Percentiles rank a stretch among this genome's conserved stretches.
Conservation (phyloP, 2,329 filamentous ascomycete species). For the Beauveria sp. region DNA sequence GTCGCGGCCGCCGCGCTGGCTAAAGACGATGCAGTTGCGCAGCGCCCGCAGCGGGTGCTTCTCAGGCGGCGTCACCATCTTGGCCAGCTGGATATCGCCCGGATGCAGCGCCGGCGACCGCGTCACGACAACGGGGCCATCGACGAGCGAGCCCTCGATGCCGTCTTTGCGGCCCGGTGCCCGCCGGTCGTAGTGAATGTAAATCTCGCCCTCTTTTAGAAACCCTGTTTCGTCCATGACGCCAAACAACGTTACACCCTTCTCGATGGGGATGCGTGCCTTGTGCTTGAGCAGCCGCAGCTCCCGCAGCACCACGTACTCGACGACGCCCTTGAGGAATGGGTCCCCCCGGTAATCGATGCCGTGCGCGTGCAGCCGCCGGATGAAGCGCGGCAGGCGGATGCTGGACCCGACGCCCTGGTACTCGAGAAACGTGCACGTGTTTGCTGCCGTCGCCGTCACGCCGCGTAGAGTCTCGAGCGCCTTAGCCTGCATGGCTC, state of each 20-base stretch:
- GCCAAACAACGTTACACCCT: constrained; percentile 72
- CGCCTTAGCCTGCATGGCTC: constrained; percentile 55
- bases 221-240: constrained; percentile 75
- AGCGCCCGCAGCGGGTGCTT: constrained; percentile 54
- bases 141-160: constrained; percentile 23
- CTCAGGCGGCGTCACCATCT: constrained; percentile 51
- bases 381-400: constrained; percentile 54
- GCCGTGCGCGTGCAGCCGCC: constrained; percentile 46
- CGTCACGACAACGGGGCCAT: constrained; percentile 54
- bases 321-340: constrained; percentile 64
- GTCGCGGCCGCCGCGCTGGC: constrained; percentile 61
- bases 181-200: constrained; percentile 47
- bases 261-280: constrained; percentile 61
- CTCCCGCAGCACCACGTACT: constrained; percentile 62
- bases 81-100: constrained; percentile 65
- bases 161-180: constrained; percentile 17
- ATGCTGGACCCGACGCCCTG: constrained; percentile 55
- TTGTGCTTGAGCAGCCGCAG: constrained; percentile 72
- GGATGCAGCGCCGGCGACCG: constrained; percentile 77
- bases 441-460: constrained; percentile 51
- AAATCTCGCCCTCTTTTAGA: constrained; percentile 61
- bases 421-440: constrained; percentile 56
- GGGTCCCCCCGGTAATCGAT: constrained; percentile 59
- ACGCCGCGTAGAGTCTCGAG: constrained; percentile 52
- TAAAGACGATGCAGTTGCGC: constrained; percentile 73